phyloP scores from a whole-genome alignment of 768 basidiomycete species.

The Mycena rebaudengoi region DNA sequence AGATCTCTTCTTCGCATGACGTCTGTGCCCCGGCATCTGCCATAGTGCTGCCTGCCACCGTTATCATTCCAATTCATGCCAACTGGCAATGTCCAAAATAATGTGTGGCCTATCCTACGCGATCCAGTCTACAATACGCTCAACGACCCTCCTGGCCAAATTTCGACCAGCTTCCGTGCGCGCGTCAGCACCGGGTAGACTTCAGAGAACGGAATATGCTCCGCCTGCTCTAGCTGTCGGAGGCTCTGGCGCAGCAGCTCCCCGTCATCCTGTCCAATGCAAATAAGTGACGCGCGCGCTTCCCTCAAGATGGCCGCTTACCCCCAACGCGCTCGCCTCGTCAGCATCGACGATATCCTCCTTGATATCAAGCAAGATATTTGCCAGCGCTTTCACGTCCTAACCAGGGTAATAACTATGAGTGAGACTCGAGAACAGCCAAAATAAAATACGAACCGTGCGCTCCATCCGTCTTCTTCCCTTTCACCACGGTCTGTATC shows the following conservation, averaged over 20 bases:
- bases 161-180: constrained; percentile 2
- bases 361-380: background rate
- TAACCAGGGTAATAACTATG: background rate
- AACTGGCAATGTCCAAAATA: background rate
- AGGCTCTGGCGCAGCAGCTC: constrained; percentile 7
- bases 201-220: constrained; percentile 24
- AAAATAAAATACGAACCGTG: background rate
- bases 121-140: too few species aligned
- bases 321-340: background rate
- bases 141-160: constrained; percentile 2
- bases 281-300: background rate
- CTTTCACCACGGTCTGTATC: constrained; percentile 9
- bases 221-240: constrained; percentile 16
- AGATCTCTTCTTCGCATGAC: too few species aligned
- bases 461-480: constrained; percentile 9
- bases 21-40: too few species aligned
- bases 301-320: background rate
- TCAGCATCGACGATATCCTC: background rate
- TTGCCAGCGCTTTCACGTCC: background rate
- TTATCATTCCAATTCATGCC: too few species aligned
- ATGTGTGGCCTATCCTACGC: background rate
- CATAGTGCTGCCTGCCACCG: too few species aligned
- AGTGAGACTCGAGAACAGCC: background rate
- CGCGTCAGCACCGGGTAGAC: constrained; percentile 1
- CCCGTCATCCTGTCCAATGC: background rate